These are phyloP conservation scores for Yamadazyma blattariae DNA, from an alignment of 1,139 yeast species.

Conservation along the genomic window DNA sequence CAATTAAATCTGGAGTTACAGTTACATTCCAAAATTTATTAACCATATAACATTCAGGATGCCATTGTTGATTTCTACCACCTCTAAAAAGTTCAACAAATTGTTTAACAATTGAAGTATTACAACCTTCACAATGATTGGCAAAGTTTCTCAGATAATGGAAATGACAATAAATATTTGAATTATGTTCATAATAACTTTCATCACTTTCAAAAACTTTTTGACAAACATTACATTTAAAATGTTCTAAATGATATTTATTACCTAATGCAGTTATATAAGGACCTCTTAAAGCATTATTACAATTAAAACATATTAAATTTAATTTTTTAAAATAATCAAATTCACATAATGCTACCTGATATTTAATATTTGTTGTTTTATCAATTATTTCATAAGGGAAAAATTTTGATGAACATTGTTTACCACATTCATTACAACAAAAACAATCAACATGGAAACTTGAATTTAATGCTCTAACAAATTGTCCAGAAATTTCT, in stretches of 20 bases:
- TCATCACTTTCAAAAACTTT: slow-evolving; percentile 90
- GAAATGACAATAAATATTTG: slow-evolving; percentile 81
- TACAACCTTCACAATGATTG: slow-evolving; percentile 90
- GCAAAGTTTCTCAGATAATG: slow-evolving; percentile 88
- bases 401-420: slow-evolving; percentile 72
- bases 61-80: slow-evolving; percentile 97
- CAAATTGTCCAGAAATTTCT: slow-evolving; percentile 76
- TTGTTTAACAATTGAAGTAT: slow-evolving; percentile 86
- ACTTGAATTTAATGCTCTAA: slow-evolving; percentile 75
- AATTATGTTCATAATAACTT: slow-evolving; percentile 86
- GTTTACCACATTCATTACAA: slow-evolving; percentile 77
- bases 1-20: slow-evolving; percentile 63
- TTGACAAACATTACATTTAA: slow-evolving; percentile 85
- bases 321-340: slow-evolving; percentile 87
- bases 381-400: slow-evolving; percentile 48
- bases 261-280: slow-evolving; percentile 91
- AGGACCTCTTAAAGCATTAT: slow-evolving; percentile 84
- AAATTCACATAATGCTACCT: slow-evolving; percentile 85
- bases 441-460: slow-evolving; percentile 87
- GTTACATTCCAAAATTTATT: slow-evolving; percentile 95
- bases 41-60: slow-evolving; percentile 98
- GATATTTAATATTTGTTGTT: slow-evolving; percentile 29
- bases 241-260: slow-evolving; percentile 93
- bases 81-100: slow-evolving; percentile 91
- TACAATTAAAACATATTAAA: slow-evolving; percentile 80